These are phyloP conservation scores for Phycomyces blakesleeanus DNA, from an alignment of 192 early-diverging fungal species.

Conservation along the genomic window DNA sequence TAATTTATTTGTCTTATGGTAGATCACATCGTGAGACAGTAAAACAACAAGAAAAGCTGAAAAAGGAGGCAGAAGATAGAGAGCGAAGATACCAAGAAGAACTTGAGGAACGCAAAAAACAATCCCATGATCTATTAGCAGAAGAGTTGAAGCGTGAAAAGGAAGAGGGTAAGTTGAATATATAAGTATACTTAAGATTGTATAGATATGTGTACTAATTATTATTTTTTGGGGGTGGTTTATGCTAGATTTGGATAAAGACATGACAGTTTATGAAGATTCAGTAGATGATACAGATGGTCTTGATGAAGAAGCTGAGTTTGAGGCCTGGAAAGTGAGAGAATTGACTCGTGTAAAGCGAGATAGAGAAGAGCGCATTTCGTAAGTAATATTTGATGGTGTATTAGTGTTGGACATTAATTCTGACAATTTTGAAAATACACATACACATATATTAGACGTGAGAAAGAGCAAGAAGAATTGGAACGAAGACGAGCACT, in stretches of 20 bases:
- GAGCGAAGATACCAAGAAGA: conserved; percentile 49
- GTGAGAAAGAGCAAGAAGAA: conserved; percentile 73
- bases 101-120: conserved; percentile 61
- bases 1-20: no score
- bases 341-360: conserved; percentile 87
- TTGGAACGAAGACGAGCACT: conserved; percentile 74
- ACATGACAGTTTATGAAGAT: conserved; percentile 32
- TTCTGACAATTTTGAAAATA: background rate
- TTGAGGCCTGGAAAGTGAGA: conserved; percentile 86
- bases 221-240: background rate
- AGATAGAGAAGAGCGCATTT: conserved; percentile 72
- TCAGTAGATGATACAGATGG: conserved; percentile 92
- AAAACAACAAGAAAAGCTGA: conserved; percentile 50
- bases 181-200: background rate
- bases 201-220: conserved; percentile 3
- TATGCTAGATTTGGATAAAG: conserved; percentile 37
- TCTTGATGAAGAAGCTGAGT: conserved; percentile 83
- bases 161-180: conserved; percentile 40
- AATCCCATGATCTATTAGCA: conserved; percentile 75
- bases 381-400: conserved; percentile 34
- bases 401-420: background rate
- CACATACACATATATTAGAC: conserved; percentile 27
- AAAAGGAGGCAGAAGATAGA: conserved; percentile 54
- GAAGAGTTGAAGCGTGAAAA: conserved; percentile 63
- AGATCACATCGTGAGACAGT: conserved; percentile 61